Conservation (phyloP, 805 yeast species). For the Candida yuanshanica region DNA sequence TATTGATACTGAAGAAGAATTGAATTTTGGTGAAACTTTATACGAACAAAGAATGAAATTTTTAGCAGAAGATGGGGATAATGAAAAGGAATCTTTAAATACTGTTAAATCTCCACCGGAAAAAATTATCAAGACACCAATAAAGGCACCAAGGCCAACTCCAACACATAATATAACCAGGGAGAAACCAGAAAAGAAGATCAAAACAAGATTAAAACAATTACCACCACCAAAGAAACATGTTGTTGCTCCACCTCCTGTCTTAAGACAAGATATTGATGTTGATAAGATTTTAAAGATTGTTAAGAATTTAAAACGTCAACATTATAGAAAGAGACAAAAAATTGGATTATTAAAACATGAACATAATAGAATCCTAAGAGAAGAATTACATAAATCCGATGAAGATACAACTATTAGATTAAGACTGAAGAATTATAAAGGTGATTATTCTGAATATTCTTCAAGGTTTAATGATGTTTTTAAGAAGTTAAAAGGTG, state of each 20-base stretch:
- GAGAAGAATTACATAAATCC: constrained; percentile 8
- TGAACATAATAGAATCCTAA: constrained; percentile 14
- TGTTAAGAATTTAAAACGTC: constrained; percentile 8
- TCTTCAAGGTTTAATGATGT: constrained; percentile 14
- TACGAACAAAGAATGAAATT: constrained; percentile 31
- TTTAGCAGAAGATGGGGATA: constrained; percentile 22
- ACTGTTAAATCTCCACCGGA: not conserved
- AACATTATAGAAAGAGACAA: constrained; percentile 10
- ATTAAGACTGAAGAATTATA: constrained; percentile 21
- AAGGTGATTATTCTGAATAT: constrained; percentile 24
- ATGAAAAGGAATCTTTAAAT: not conserved
- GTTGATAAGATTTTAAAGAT: constrained; percentile 16
- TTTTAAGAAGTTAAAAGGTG: constrained; percentile 3
- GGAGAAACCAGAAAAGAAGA: not conserved
- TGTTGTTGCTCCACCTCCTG: constrained; percentile 3
- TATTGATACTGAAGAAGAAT: constrained; percentile 39
- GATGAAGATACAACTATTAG: constrained; percentile 14
- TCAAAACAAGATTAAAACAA: not conserved
- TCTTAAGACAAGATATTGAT: constrained; percentile 22
- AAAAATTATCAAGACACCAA: not conserved
- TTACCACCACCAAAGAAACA: constrained; percentile 3
- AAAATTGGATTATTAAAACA: constrained; percentile 14
- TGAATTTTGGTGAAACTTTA: constrained; percentile 37
- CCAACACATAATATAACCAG: not conserved
- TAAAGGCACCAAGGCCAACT: not conserved